Evolutionary conservation across 805 yeast genomes (phyloP).

Genomic region (Gaillardinia entomophila): DNA sequence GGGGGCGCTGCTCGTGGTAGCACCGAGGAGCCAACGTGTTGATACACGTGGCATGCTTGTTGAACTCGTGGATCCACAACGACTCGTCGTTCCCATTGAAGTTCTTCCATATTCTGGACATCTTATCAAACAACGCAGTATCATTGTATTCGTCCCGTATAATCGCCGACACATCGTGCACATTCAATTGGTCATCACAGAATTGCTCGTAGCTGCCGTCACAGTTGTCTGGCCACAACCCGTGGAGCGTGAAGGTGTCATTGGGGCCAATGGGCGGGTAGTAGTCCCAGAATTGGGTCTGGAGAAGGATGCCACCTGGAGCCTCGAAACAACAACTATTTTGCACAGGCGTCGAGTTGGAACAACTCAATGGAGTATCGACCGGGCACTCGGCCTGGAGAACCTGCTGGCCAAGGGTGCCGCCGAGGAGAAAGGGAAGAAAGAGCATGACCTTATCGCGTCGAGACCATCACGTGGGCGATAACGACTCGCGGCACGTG

Average conservation of each 20-base stretch:
- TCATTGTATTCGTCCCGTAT: constrained; percentile 21
- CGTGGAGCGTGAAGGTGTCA: constrained; percentile 38
- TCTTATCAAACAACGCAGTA: constrained; percentile 18
- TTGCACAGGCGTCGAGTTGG: constrained; percentile 34
- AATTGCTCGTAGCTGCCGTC: constrained; percentile 34
- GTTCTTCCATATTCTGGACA: constrained; percentile 28
- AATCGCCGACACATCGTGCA: constrained; percentile 20
- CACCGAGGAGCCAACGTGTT: constrained; percentile 32
- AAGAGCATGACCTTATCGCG: too few species aligned
- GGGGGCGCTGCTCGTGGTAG: constrained; percentile 14
- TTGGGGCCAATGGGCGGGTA: constrained; percentile 26
- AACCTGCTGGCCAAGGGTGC: too few species aligned
- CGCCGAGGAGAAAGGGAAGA: too few species aligned
- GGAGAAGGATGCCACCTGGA: constrained; percentile 35
- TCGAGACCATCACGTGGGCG: too few species aligned
- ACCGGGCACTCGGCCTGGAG: too few species aligned
- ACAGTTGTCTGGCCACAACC: constrained; percentile 40
- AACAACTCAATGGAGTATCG: constrained; percentile 7
- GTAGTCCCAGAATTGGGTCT: constrained; percentile 40
- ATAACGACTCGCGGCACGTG: too few species aligned
- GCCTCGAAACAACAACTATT: constrained; percentile 44
- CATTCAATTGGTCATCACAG: constrained; percentile 27
- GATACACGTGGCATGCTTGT: constrained; percentile 41
- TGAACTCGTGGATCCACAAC: constrained; percentile 39
- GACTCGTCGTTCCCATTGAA: constrained; percentile 26